Conservation (phyloP, 768 basidiomycete genomes). For the Exidia glandulosa region DNA sequence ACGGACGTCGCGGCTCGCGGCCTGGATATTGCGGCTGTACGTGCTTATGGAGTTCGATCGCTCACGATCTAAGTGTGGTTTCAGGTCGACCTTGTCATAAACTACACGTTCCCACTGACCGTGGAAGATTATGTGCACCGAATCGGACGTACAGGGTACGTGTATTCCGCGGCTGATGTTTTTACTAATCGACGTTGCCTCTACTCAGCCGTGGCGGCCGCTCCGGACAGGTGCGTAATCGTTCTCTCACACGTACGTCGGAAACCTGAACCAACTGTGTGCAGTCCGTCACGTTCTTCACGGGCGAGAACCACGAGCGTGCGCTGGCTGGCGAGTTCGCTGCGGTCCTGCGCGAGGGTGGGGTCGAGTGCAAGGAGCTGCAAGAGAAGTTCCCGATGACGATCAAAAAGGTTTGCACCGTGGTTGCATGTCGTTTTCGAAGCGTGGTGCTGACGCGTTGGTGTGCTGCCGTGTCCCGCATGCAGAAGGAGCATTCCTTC, state of each 20-base stretch:
- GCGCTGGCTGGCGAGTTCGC: conserved; percentile 88
- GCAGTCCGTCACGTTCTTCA: conserved; percentile 97
- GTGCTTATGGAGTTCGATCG: background rate
- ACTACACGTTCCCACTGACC: conserved; percentile 96
- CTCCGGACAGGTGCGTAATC: background rate
- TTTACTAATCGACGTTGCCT: conserved; percentile 3
- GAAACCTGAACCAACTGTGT: background rate
- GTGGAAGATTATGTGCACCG: conserved; percentile 90
- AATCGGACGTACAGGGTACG: conserved; percentile 74
- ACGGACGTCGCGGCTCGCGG: conserved; percentile 97
- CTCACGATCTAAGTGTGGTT: background rate
- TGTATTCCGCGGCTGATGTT: conserved; percentile 17
- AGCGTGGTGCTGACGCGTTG: background rate
- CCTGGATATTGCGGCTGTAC: conserved; percentile 68
- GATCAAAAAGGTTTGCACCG: conserved; percentile 94
- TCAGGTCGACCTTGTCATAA: conserved; percentile 86
- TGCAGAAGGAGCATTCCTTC: background rate
- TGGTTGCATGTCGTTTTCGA: conserved; percentile 25
- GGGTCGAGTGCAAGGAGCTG: conserved; percentile 58
- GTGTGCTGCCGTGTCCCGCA: background rate
- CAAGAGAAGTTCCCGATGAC: conserved; percentile 89
- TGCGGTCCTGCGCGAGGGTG: conserved; percentile 79
- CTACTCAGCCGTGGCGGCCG: background rate
- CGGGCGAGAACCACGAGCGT: conserved; percentile 78
- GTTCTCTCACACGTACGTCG: background rate